Evolutionary conservation across 1,284 basidiomycete genomes (phyloP).

Genomic region (Ustilago vetiveriae): DNA sequence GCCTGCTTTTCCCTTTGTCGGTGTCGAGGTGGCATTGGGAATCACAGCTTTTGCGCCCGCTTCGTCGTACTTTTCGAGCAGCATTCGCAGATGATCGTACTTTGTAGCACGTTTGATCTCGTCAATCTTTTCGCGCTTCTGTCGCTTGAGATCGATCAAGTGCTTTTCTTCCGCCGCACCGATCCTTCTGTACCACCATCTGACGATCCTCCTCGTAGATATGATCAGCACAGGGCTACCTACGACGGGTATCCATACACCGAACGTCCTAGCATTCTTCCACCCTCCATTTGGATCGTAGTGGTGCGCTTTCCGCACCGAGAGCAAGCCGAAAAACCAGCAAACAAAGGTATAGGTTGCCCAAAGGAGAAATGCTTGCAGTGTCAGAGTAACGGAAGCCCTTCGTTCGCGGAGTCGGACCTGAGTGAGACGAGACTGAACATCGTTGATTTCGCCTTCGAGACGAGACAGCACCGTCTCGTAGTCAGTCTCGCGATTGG

Average conservation of each 20-base stretch:
- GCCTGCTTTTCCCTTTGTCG: constrained; percentile 16
- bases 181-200: constrained; percentile 85
- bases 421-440: constrained; percentile 82
- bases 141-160: constrained; percentile 78
- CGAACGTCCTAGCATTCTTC: constrained; percentile 4
- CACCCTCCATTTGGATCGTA: background rate
- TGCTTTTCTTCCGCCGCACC: constrained; percentile 85
- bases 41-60: constrained; percentile 53
- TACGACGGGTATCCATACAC: constrained; percentile 45
- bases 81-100: constrained; percentile 87
- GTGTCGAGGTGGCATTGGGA: constrained; percentile 14
- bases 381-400: constrained; percentile 79
- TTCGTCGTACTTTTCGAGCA: constrained; percentile 91
- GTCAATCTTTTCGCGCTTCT: constrained; percentile 87
- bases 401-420: constrained; percentile 86
- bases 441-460: constrained; percentile 69
- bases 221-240: constrained; percentile 71
- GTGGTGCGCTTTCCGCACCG: constrained; percentile 3
- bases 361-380: constrained; percentile 85
- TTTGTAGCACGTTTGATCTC: constrained; percentile 98
- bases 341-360: constrained; percentile 80
- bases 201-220: constrained; percentile 81
- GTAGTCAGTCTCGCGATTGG: constrained; percentile 68
- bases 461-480: constrained; percentile 70
- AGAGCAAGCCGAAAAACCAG: constrained; percentile 72